Conservation (phyloP, 2,329 filamentous ascomycete genomes). For the Hansfordia pulvinata region DNA sequence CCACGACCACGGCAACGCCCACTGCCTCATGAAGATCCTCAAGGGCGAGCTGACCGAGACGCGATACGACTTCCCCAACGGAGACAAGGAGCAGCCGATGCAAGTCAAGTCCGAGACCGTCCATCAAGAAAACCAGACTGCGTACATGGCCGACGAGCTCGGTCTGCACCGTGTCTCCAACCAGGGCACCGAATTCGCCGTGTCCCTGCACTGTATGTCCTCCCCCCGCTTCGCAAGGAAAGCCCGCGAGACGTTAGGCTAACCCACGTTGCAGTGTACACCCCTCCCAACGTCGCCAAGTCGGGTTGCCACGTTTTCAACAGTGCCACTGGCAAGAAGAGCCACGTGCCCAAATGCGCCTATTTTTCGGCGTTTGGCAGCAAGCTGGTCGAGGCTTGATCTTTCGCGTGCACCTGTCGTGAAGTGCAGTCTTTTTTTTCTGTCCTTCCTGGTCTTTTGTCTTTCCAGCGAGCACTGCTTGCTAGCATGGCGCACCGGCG, state of each 20-base stretch:
- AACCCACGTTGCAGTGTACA: constrained; percentile 45
- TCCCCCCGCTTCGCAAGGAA: too few relatives aligned
- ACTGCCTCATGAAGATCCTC: constrained; percentile 86
- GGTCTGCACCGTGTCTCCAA: constrained; percentile 78
- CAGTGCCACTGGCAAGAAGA: constrained; percentile 58
- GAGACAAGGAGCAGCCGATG: constrained; percentile 39
- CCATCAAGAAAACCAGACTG: constrained; percentile 59
- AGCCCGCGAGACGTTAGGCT: constrained; percentile 12
- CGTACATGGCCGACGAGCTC: constrained; percentile 85
- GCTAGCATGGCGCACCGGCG: too few relatives aligned
- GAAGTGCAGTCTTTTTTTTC: too few relatives aligned
- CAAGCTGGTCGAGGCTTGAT: constrained; percentile 21
- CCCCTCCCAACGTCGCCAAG: constrained; percentile 76
- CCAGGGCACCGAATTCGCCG: constrained; percentile 59
- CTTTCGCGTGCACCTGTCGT: too few relatives aligned
- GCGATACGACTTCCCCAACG: constrained; percentile 59
- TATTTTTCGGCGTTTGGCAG: constrained; percentile 56
- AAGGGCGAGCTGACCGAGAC: constrained; percentile 70
- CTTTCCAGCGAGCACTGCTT: too few relatives aligned
- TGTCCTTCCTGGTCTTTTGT: too few relatives aligned
- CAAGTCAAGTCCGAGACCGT: constrained; percentile 51
- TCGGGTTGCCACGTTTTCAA: constrained; percentile 76
- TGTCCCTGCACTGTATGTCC: constrained; percentile 62
- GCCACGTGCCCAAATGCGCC: constrained; percentile 55
- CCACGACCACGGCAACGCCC: constrained; percentile 79